Evolutionary conservation across 306 rosid species (phyloP).

Genomic region (Inga laurina): DNA sequence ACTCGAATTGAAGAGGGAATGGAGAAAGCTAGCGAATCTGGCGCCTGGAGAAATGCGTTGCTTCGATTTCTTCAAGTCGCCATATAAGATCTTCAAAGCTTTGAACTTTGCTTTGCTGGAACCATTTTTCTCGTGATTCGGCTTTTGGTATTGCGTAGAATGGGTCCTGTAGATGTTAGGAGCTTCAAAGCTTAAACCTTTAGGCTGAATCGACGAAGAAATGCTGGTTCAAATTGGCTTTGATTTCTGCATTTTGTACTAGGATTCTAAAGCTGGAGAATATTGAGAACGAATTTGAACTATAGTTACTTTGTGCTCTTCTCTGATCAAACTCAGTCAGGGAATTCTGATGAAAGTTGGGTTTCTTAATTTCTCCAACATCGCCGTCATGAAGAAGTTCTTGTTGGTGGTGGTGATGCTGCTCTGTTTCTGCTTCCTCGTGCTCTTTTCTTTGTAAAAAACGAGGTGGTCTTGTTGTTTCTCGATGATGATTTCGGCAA

Average conservation of each 20-base stretch:
- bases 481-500: not conserved
- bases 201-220: conserved; percentile 17
- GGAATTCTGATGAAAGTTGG: conserved; percentile 52
- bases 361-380: conserved; percentile 30
- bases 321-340: conserved; percentile 59
- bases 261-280: conserved; percentile 72
- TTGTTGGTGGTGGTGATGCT: not conserved
- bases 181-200: conserved; percentile 23
- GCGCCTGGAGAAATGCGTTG: conserved; percentile 94
- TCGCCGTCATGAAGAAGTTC: conserved; percentile 29
- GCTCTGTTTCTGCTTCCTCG: conserved; percentile 38
- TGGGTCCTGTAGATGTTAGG: conserved; percentile 9
- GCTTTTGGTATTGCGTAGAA: conserved; percentile 47
- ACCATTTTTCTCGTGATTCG: conserved; percentile 55
- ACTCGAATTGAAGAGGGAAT: conserved; percentile 74
- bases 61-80: conserved; percentile 82
- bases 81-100: conserved; percentile 76
- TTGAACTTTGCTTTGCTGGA: conserved; percentile 71
- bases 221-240: conserved; percentile 76
- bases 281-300: conserved; percentile 43
- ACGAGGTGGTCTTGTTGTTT: conserved; percentile 39
- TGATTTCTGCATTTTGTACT: conserved; percentile 51
- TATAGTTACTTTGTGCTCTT: conserved; percentile 39
- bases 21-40: conserved; percentile 71
- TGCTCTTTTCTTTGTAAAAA: conserved; percentile 48